These are phyloP conservation scores for Climacium dendroides DNA, from an alignment of 225 moss, liverwort and hornwort genomes.

Conservation along the genomic window DNA sequence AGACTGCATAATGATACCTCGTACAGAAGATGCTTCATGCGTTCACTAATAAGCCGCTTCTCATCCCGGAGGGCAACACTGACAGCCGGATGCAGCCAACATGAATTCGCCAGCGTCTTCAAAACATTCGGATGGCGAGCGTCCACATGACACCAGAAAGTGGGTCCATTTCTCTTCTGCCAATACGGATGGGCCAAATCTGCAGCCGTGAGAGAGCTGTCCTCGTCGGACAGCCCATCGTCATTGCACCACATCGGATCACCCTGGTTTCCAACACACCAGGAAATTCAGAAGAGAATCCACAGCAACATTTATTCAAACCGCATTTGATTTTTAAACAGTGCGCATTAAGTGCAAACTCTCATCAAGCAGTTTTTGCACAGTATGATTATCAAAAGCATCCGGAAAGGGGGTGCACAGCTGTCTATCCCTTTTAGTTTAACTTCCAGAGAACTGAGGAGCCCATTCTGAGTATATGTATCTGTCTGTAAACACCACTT, in stretches of 20 bases:
- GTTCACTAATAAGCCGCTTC: constrained; percentile 87
- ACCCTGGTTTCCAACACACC: background rate
- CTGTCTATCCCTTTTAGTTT: background rate
- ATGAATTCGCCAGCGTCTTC: constrained; percentile 33
- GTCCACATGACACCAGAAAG: constrained; percentile 90
- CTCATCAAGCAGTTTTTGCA: background rate
- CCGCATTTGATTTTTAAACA: background rate
- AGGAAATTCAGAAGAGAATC: background rate
- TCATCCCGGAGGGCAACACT: constrained; percentile 79
- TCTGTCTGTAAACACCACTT: background rate
- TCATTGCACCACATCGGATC: constrained; percentile 25
- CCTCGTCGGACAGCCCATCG: constrained; percentile 26
- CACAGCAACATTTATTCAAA: background rate
- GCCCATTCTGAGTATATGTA: background rate
- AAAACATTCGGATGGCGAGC: constrained; percentile 52
- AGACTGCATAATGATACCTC: constrained; percentile 33
- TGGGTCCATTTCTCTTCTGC: constrained; percentile 68
- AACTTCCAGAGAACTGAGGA: background rate
- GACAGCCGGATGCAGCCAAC: constrained; percentile 86
- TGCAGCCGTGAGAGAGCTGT: constrained; percentile 46
- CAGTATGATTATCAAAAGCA: background rate
- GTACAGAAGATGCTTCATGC: constrained; percentile 89
- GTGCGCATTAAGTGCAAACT: background rate
- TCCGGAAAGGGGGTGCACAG: background rate
- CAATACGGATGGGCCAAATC: constrained; percentile 78